Percentiles rank a stretch among this genome's conserved stretches.
phyloP scores from a whole-genome alignment of 1,139 yeast species.

The Debaryomyces sp. region DNA sequence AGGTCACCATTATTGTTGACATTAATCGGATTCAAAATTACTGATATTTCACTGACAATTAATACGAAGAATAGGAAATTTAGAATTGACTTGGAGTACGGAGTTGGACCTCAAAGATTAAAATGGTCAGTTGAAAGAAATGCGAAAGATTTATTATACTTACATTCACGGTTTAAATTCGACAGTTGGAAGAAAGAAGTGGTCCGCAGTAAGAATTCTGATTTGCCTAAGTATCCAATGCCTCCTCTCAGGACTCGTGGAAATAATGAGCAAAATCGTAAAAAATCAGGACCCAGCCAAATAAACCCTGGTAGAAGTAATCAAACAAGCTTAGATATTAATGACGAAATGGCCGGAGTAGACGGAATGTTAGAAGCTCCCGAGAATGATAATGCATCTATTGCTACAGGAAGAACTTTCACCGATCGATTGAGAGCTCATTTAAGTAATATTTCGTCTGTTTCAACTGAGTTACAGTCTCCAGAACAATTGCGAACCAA shows the following conservation, averaged over 20 bases:
- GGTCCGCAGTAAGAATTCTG: slow-evolving; percentile 28
- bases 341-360: not conserved
- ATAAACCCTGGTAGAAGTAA: not conserved
- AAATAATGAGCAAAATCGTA: slow-evolving; percentile 5
- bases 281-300: not conserved
- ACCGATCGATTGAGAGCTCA: slow-evolving; percentile 34
- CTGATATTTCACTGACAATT: slow-evolving; percentile 49
- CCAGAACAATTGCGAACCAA: slow-evolving; percentile 34
- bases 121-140: slow-evolving; percentile 81
- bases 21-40: slow-evolving; percentile 66
- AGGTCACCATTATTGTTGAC: slow-evolving; percentile 83
- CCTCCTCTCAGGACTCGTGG: slow-evolving; percentile 22
- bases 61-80: slow-evolving; percentile 56
- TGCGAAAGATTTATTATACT: slow-evolving; percentile 65
- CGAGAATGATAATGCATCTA: slow-evolving; percentile 17
- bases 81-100: slow-evolving; percentile 80
- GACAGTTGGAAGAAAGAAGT: slow-evolving; percentile 41
- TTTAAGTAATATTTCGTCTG: slow-evolving; percentile 30
- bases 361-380: not conserved
- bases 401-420: slow-evolving; percentile 22
- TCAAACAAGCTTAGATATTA: not conserved
- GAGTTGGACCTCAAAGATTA: slow-evolving; percentile 77
- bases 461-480: slow-evolving; percentile 28
- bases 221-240: slow-evolving; percentile 34
- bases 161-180: slow-evolving; percentile 70